Evolutionary conservation across 768 basidiomycete genomes (phyloP).

Genomic region (Strobilomyces dryophilus): DNA sequence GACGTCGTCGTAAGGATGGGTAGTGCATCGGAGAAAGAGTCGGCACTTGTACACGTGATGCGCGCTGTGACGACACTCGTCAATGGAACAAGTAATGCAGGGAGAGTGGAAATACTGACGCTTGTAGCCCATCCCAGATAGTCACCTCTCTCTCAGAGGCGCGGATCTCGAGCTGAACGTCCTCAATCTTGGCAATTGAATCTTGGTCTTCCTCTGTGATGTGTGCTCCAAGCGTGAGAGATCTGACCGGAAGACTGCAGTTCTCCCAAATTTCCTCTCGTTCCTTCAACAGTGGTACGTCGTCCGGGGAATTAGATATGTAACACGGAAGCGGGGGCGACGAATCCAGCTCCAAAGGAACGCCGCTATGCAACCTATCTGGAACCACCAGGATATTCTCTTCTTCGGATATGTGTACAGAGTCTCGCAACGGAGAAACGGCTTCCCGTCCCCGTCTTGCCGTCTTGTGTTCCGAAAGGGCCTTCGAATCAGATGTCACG

Average conservation of each 20-base stretch:
- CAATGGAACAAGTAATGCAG: background rate
- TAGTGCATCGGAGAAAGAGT: conserved; percentile 20
- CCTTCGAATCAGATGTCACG: background rate
- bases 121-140: conserved; percentile 22
- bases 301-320: background rate
- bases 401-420: background rate
- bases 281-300: background rate
- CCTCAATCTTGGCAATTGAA: background rate
- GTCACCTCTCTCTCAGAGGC: conserved; percentile 16
- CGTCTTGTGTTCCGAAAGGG: background rate
- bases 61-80: conserved; percentile 8
- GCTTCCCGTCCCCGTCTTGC: conserved; percentile 1
- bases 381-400: background rate
- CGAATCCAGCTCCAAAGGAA: background rate
- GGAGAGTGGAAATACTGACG: conserved; percentile 12
- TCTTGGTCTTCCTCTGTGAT: background rate
- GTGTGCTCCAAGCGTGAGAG: background rate
- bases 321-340: background rate
- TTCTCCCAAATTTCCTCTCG: background rate
- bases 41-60: conserved; percentile 22
- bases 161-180: conserved; percentile 15
- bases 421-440: background rate
- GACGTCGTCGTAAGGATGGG: conserved; percentile 7
- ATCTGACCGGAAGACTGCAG: background rate
- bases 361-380: conserved; percentile 3